These are phyloP conservation scores for Hymenoscyphus scutula DNA, from an alignment of 2,329 filamentous ascomycete genomes.

Conservation along the genomic window DNA sequence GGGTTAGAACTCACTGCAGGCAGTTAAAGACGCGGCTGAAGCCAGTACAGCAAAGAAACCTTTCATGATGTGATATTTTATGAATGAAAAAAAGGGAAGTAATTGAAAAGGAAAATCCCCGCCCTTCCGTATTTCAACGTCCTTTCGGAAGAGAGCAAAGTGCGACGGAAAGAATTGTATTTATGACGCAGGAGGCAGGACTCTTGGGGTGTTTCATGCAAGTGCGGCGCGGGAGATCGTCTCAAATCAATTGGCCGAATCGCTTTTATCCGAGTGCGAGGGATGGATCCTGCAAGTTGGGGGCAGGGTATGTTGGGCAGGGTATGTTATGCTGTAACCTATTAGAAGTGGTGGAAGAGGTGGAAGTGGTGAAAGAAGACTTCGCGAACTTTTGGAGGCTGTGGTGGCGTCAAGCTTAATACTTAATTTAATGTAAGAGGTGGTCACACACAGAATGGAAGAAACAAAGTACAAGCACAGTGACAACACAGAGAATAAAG, in stretches of 20 bases:
- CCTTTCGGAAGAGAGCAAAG: not conserved
- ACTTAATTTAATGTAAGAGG: not conserved
- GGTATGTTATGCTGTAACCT: too few species aligned
- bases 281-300: too few species aligned
- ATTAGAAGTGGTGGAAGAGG: too few species aligned
- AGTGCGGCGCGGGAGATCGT: not conserved
- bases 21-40: constrained; percentile 12
- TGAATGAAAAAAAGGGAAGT: constrained; percentile 1
- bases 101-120: not conserved
- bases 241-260: not conserved
- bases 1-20: constrained; percentile 3
- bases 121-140: not conserved
- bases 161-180: not conserved
- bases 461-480: not conserved
- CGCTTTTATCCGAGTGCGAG: not conserved
- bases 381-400: too few species aligned
- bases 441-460: not conserved
- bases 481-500: not conserved
- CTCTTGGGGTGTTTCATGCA: constrained; percentile 1
- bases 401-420: too few species aligned
- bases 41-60: constrained; percentile 10
- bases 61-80: constrained; percentile 5
- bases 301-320: too few species aligned
- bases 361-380: too few species aligned
- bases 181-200: constrained; percentile 6